phyloP scores from a whole-genome alignment of 2,329 filamentous ascomycete genomes.

The Talaromyces atroroseus region DNA sequence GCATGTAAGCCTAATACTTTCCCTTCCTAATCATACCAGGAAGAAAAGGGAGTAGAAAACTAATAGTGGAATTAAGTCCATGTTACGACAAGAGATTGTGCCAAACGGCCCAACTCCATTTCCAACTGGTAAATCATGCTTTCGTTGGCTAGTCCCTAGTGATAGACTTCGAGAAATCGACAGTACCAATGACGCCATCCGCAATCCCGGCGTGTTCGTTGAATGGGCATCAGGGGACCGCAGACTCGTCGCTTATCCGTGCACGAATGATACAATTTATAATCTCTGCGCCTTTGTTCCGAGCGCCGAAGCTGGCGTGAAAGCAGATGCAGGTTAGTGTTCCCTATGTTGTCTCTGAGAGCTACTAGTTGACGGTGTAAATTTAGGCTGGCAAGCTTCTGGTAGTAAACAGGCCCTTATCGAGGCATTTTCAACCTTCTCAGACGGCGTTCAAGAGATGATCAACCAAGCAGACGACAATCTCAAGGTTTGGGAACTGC shows the following conservation, averaged over 20 bases:
- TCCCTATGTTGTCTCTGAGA: no score
- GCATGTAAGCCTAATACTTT: slow-evolving; percentile 16
- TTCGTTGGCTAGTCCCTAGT: slow-evolving; percentile 22
- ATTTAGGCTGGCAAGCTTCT: background rate
- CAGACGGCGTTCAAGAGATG: slow-evolving; percentile 15
- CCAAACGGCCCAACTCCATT: slow-evolving; percentile 17
- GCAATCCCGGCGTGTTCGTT: slow-evolving; percentile 31
- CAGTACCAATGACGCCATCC: background rate
- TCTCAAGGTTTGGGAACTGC: slow-evolving; percentile 53
- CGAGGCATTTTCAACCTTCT: slow-evolving; percentile 18
- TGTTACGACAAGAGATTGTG: slow-evolving; percentile 18
- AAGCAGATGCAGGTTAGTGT: background rate
- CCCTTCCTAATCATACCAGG: background rate
- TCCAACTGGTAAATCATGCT: slow-evolving; percentile 21
- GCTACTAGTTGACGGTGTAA: no score
- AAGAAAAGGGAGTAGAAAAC: background rate
- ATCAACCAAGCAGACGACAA: slow-evolving; percentile 33
- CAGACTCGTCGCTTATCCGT: slow-evolving; percentile 44
- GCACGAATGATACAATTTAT: slow-evolving; percentile 39
- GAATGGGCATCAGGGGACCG: slow-evolving; percentile 40
- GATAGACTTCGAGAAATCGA: slow-evolving; percentile 11
- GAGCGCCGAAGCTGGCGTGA: slow-evolving; percentile 33
- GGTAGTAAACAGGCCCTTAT: slow-evolving; percentile 15
- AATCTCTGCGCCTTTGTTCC: slow-evolving; percentile 47
- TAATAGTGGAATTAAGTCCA: slow-evolving; percentile 16